Conservation (phyloP, 2,329 filamentous ascomycete genomes). For the Ascochyta pisi region DNA sequence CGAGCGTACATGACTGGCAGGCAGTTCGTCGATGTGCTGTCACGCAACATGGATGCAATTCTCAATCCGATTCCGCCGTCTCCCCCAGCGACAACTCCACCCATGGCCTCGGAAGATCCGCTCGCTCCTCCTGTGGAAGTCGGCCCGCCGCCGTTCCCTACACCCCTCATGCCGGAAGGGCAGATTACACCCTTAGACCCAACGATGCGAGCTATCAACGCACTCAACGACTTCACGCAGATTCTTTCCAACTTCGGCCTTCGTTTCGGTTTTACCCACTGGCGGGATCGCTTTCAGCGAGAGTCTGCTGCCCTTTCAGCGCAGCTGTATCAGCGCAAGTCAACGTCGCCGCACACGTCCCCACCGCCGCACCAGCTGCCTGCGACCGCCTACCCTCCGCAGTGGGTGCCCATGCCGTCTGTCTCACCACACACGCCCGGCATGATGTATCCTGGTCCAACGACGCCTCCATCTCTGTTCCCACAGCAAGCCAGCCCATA, state of each 20-base stretch:
- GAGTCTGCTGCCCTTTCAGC: conserved; percentile 52
- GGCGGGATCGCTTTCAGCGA: conserved; percentile 57
- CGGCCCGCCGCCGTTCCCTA: conserved; percentile 44
- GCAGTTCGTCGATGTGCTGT: conserved; percentile 64
- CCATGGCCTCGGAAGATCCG: conserved; percentile 44
- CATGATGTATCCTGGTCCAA: conserved; percentile 36
- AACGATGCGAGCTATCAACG: conserved; percentile 52
- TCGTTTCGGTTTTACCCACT: conserved; percentile 58
- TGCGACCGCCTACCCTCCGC: conserved; percentile 28
- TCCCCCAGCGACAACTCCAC: conserved; percentile 39
- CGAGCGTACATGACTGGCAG: conserved; percentile 75
- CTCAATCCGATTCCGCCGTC: conserved; percentile 52
- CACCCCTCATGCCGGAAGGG: conserved; percentile 34
- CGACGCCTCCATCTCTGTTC: conserved; percentile 40
- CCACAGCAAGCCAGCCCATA: conserved; percentile 39
- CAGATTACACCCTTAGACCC: conserved; percentile 39
- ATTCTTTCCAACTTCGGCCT: conserved; percentile 56
- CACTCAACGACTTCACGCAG: conserved; percentile 56
- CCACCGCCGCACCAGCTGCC: conserved; percentile 28
- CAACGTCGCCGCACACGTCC: conserved; percentile 33
- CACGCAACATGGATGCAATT: conserved; percentile 59
- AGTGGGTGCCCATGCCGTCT: conserved; percentile 37
- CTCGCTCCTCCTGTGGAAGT: conserved; percentile 41
- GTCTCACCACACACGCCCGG: conserved; percentile 34
- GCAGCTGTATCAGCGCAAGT: conserved; percentile 50